These are phyloP conservation scores for Halophytophthora batemanensis DNA, from an alignment of 352 stramenopile genomes.

Conservation along the genomic window DNA sequence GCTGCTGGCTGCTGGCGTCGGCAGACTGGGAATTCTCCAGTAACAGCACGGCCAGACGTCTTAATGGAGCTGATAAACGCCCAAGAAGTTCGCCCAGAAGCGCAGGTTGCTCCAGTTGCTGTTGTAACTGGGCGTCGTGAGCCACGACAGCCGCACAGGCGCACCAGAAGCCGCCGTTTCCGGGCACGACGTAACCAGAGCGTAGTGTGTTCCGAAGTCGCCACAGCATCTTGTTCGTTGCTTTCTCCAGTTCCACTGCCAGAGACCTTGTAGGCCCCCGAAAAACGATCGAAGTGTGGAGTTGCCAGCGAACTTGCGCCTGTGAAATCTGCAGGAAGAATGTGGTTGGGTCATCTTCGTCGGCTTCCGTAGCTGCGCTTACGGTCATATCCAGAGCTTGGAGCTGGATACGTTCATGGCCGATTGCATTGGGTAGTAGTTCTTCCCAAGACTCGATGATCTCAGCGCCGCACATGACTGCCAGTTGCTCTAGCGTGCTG, in stretches of 20 bases:
- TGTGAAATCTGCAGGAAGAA: conserved; percentile 15
- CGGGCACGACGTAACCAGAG: conserved; percentile 18
- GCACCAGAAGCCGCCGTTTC: conserved; percentile 26
- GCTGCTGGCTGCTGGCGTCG: background rate
- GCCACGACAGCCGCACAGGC: conserved; percentile 17
- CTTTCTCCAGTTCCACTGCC: conserved; percentile 15
- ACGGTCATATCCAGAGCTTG: conserved; percentile 10
- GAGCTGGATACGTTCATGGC: conserved; percentile 12
- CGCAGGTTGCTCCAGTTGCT: background rate
- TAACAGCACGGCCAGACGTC: conserved; percentile 16
- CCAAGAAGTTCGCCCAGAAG: conserved; percentile 11
- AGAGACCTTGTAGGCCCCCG: conserved; percentile 21
- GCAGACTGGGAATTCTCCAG: conserved; percentile 16
- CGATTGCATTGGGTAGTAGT: conserved; percentile 17
- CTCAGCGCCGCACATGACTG: conserved; percentile 26
- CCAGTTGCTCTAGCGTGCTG: conserved; percentile 10
- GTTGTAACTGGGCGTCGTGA: conserved; percentile 1
- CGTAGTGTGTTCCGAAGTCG: conserved; percentile 19
- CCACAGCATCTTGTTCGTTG: conserved; percentile 12
- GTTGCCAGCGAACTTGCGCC: conserved; percentile 1
- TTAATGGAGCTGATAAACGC: conserved; percentile 8
- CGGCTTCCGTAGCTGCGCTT: conserved; percentile 7
- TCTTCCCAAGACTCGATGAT: conserved; percentile 25
- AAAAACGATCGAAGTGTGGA: conserved; percentile 15
- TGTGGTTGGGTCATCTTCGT: conserved; percentile 6